Base-by-base conservation (phyloP, 2,329 filamentous ascomycete genomes). In the Xylaria hypoxylon region DNA sequence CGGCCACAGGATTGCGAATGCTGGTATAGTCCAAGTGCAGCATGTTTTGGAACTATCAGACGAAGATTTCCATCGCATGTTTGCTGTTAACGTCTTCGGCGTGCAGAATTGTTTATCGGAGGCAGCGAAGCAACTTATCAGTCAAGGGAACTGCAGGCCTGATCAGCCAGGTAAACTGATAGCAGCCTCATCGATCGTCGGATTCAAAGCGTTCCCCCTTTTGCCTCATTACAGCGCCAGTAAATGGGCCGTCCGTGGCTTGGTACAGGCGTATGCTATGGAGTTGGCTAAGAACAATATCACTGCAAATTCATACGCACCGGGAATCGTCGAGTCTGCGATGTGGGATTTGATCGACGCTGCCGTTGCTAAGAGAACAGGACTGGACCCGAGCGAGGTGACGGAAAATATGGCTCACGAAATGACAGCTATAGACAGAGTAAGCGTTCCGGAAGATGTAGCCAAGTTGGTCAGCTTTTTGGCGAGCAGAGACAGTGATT, bases 321-420 rank as follows among this genome's bases (percentile, higher is more conserved):
- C 89, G 0, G 90, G 90, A 0, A 90, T 92, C 53, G 88, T 92
- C 0, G 87, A 85, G 0, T 91, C 88, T 0, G 80, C 82, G 0
- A 91, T 91, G 89, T 92, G 89, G 89, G 89, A 91, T 51, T 73
- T 87, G 2, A 90, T 92, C 60, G 90, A 91, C 67, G 84, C 86
- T 68, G 84, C 85, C 64, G 68, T 90, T 35, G 86, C 83, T 0
- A 81, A 85, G 74, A 81, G 82, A 63, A 80, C 77, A 1, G 87
- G 85, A 0, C 78, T 79, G 0, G 77, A 81, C 71, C 85, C 83
- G 70, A 85, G 85, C 2, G 83, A 85, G 26, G 85, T 82, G 15
- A 85, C 89, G 62, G 83, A 84, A 74, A 86, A 86, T 72, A 86
- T 85, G 67, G 83, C 79, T 0, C 71, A 80, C 0, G 83, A 89